A percentile compares a stretch with the other conserved stretches of the same genome.
Conservation (phyloP, 768 basidiomycete genomes). For the Amanita pseudoporphyria region DNA sequence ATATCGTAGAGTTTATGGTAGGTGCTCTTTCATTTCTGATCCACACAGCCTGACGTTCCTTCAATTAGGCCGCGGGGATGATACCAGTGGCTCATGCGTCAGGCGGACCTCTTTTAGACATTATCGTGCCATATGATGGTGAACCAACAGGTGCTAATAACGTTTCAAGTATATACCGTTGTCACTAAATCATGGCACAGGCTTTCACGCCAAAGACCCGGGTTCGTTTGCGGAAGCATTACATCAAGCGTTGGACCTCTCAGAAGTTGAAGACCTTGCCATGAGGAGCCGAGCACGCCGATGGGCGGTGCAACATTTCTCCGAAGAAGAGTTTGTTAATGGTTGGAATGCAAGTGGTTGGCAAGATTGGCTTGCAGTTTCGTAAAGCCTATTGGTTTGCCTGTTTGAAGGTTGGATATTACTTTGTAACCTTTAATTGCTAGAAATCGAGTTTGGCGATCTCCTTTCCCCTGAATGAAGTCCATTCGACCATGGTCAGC, state of each 20-base stretch:
- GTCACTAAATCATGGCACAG: constrained; percentile 21
- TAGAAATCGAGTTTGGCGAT: constrained; percentile 34
- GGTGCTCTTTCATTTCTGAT: constrained; percentile 13
- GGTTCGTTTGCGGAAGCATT: constrained; percentile 60
- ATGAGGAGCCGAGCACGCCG: constrained; percentile 61
- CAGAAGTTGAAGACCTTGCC: constrained; percentile 41
- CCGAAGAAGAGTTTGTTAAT: constrained; percentile 65
- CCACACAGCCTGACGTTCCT: not conserved
- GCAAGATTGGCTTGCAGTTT: constrained; percentile 23
- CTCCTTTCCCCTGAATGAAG: constrained; percentile 51
- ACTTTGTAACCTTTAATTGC: too few species aligned
- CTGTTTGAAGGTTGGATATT: not conserved
- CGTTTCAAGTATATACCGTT: not conserved
- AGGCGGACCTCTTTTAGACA: constrained; percentile 86
- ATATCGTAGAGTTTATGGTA: constrained; percentile 96
- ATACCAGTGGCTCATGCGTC: constrained; percentile 91
- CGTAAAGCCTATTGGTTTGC: not conserved
- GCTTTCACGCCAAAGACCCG: constrained; percentile 69
- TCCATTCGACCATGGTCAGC: constrained; percentile 69
- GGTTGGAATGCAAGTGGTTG: constrained; percentile 66
- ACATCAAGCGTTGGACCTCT: constrained; percentile 51
- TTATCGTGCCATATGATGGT: constrained; percentile 72
- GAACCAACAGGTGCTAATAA: constrained; percentile 48
- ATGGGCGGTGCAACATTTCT: constrained; percentile 69
- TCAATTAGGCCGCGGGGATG: constrained; percentile 76